Percentiles rank a stretch among this genome's conserved stretches.
Conservation (phyloP, 805 yeast species). For the Wickerhamiella musiphila region DNA sequence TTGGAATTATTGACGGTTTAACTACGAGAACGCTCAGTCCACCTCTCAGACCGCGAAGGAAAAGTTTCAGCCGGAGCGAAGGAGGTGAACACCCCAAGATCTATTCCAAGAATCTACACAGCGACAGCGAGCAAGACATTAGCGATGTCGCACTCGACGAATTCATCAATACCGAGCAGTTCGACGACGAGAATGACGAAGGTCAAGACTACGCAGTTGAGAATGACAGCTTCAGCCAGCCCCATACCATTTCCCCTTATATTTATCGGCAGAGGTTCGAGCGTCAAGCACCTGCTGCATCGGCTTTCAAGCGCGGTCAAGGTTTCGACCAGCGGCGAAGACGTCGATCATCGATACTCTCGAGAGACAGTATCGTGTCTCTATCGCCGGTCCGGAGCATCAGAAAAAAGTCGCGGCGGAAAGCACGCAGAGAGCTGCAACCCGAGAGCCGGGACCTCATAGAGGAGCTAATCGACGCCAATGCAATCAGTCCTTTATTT, state of each 20-base stretch:
- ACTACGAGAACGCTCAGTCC: constrained; percentile 70
- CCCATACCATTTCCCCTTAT: constrained; percentile 15
- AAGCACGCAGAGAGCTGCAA: constrained; percentile 6
- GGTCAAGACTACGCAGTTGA: constrained; percentile 15
- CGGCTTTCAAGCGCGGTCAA: constrained; percentile 7
- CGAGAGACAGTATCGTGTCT: constrained; percentile 13
- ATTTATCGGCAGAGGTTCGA: constrained; percentile 23
- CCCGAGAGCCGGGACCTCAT: constrained; percentile 16
- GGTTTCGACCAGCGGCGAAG: constrained; percentile 7
- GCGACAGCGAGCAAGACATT: constrained; percentile 26
- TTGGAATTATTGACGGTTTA: constrained; percentile 86
- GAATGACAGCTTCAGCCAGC: background rate
- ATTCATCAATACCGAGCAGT: constrained; percentile 69
- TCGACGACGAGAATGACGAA: constrained; percentile 48
- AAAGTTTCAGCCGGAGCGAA: background rate
- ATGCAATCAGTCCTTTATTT: constrained; percentile 22
- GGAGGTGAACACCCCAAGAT: constrained; percentile 2
- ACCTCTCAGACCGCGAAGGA: constrained; percentile 18
- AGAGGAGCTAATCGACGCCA: constrained; percentile 22
- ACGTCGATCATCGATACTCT: constrained; percentile 13
- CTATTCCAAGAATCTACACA: constrained; percentile 8
- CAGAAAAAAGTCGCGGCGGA: constrained; percentile 10
- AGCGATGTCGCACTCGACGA: constrained; percentile 54
- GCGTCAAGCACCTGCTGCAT: constrained; percentile 42
- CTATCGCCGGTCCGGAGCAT: constrained; percentile 18